Evolutionary conservation across 768 basidiomycete species (phyloP), one percentile per base, ranked within the genome.

Genomic region (Bullera alba): DNA sequence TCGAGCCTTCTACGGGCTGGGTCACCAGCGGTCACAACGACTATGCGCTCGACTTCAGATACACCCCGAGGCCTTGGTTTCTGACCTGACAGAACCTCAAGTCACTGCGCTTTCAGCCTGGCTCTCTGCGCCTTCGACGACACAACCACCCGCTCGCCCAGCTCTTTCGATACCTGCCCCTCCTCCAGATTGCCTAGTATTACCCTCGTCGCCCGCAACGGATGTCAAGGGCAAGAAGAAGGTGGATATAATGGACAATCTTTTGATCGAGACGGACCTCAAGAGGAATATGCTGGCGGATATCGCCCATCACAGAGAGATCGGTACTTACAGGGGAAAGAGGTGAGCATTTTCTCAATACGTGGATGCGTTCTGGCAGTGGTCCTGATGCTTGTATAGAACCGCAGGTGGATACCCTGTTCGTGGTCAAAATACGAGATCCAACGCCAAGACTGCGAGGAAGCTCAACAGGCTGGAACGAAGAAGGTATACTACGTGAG

Each of bases 21-120:
- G 86, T 4, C 79, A 77, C 61, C 75, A 78, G 54, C 86, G 81
- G 15, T 81, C 92, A 7, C 79, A 80, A 50, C 83, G 85, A 25
- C 78, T 99, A 27, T 90, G 93, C 67, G 88, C 92, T 8, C 84
- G 95, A 53, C 81, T 95, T 38, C 86, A 87, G 67, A 87, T 99
- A 46, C 91, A 96, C 73, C 83, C 88, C 77, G 78, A 78, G 56
- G 82, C 84, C 74, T 82, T 80, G 72, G 82, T 99, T 58, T 80
- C 79, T 42, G 80, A 88, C 69, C 78, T 99, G 27, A 83, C 87
- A 23, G 83, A 90, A 26, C 77, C 80, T 29, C 95, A 99, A 79
- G 77, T 92, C 43, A 95, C 90, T 14, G 80, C 85, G 15, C 79
- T 99, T n/a, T 85, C 91, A 12, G 87, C 93, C 5, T 93, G 89